A percentile compares a stretch with the other conserved stretches of the same genome.
Conservation (phyloP, 805 yeast species). For the Teunomyces gatunensis region DNA sequence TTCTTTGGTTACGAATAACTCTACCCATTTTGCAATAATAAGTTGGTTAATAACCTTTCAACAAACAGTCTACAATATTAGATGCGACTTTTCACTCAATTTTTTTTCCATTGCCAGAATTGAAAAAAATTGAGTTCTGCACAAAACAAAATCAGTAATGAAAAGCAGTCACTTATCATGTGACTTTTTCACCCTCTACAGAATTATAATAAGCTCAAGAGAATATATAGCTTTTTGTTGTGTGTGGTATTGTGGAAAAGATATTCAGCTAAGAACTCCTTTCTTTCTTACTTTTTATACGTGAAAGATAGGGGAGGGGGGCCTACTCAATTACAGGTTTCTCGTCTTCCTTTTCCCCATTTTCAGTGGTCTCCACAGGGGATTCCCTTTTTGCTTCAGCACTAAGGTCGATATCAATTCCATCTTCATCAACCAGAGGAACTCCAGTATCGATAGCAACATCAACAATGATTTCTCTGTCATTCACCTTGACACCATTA, state of each 20-base stretch:
- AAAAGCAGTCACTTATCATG: slow-evolving; percentile 8
- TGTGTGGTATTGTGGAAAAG: slow-evolving; percentile 5
- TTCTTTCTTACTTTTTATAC: background rate
- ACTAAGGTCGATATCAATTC: background rate
- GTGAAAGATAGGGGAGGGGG: background rate
- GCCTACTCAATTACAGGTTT: background rate
- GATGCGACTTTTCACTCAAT: background rate
- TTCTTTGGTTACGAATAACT: slow-evolving; percentile 99
- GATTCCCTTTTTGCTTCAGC: slow-evolving; percentile 13
- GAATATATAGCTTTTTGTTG: background rate
- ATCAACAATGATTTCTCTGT: slow-evolving; percentile 63
- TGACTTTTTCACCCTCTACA: background rate
- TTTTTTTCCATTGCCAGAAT: background rate
- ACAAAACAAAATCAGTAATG: background rate
- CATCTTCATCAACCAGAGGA: slow-evolving; percentile 7
- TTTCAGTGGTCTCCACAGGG: slow-evolving; percentile 12
- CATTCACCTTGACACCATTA: slow-evolving; percentile 65
- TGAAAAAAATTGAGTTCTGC: background rate
- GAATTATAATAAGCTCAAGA: background rate
- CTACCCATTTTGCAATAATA: slow-evolving; percentile 50
- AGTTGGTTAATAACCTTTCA: slow-evolving; percentile 9
- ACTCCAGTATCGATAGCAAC: slow-evolving; percentile 65
- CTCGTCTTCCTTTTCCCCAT: slow-evolving; percentile 21
- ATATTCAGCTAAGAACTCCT: slow-evolving; percentile 14
- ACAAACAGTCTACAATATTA: background rate